phyloP scores from a whole-genome alignment of 805 yeast species.

The Candida palmyrensis region DNA sequence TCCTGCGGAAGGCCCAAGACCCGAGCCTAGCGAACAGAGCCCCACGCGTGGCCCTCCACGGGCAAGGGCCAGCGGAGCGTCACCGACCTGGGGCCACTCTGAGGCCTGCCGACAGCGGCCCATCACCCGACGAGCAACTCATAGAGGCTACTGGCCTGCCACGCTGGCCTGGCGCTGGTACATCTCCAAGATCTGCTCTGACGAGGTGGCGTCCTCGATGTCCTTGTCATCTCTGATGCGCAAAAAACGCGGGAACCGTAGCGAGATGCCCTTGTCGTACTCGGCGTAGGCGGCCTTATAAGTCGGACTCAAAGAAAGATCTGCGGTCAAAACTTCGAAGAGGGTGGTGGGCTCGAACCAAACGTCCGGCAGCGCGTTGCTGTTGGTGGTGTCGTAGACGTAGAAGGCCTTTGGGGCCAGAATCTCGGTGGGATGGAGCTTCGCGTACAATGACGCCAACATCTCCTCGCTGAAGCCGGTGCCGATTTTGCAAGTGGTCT shows the following conservation, averaged over 20 bases:
- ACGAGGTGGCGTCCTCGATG: slow-evolving; percentile 80
- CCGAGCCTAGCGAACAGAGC: too few relatives aligned
- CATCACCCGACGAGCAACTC: too few relatives aligned
- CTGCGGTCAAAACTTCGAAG: slow-evolving; percentile 90
- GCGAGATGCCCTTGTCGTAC: slow-evolving; percentile 77
- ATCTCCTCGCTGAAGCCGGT: slow-evolving; percentile 92
- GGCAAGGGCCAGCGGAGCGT: too few relatives aligned
- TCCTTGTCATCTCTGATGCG: slow-evolving; percentile 82
- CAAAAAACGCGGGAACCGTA: slow-evolving; percentile 84
- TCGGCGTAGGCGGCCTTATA: slow-evolving; percentile 78
- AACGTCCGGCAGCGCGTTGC: slow-evolving; percentile 79
- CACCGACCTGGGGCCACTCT: too few relatives aligned
- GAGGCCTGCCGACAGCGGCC: too few relatives aligned
- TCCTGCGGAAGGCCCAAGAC: too few relatives aligned
- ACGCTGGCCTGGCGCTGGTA: slow-evolving; percentile 64
- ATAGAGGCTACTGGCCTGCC: too few relatives aligned
- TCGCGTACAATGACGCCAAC: slow-evolving; percentile 53
- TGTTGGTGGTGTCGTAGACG: slow-evolving; percentile 53
- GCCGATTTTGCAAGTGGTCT: slow-evolving; percentile 94
- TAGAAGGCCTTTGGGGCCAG: slow-evolving; percentile 60
- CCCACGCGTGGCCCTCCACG: too few relatives aligned
- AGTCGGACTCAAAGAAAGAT: slow-evolving; percentile 79
- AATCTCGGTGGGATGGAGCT: slow-evolving; percentile 64
- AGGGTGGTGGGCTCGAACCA: slow-evolving; percentile 88
- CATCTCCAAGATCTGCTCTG: slow-evolving; percentile 79